Evolutionary conservation across 2,329 filamentous ascomycete genomes (phyloP).

Genomic region (Nemania sp.): DNA sequence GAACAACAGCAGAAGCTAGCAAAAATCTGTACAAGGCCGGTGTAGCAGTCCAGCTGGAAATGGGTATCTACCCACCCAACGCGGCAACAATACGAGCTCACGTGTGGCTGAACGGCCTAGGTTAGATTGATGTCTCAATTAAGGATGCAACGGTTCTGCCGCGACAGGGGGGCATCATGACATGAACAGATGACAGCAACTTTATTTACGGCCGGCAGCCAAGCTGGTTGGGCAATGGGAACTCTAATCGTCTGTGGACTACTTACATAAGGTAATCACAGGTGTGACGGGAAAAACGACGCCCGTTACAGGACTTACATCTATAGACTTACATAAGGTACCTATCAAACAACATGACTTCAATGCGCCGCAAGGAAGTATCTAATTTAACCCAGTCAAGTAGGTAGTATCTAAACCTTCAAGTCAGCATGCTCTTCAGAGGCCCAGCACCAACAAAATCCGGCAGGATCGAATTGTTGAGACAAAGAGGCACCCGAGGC

Average conservation of each 20-base stretch:
- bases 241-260: too few species aligned
- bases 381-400: not conserved
- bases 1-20: not conserved
- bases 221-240: too few species aligned
- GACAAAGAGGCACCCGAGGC: slow-evolving; percentile 12
- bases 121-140: slow-evolving; percentile 1
- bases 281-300: too few species aligned
- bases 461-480: slow-evolving; percentile 19
- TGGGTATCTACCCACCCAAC: not conserved
- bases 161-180: not conserved
- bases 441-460: too few species aligned
- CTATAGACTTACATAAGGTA: too few species aligned
- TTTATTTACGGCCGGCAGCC: not conserved
- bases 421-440: too few species aligned
- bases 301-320: too few species aligned
- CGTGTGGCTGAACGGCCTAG: slow-evolving; percentile 6
- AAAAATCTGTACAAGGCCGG: not conserved
- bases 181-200: slow-evolving; percentile 3
- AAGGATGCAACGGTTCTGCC: slow-evolving; percentile 14
- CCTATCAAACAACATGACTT: too few species aligned
- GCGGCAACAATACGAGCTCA: slow-evolving; percentile 12
- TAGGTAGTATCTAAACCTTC: slow-evolving; percentile 6
- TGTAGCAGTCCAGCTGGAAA: not conserved
- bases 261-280: too few species aligned
- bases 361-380: too few species aligned